These are phyloP conservation scores for Brassica carinata DNA, from an alignment of 345 rosid species.

Conservation along the genomic window DNA sequence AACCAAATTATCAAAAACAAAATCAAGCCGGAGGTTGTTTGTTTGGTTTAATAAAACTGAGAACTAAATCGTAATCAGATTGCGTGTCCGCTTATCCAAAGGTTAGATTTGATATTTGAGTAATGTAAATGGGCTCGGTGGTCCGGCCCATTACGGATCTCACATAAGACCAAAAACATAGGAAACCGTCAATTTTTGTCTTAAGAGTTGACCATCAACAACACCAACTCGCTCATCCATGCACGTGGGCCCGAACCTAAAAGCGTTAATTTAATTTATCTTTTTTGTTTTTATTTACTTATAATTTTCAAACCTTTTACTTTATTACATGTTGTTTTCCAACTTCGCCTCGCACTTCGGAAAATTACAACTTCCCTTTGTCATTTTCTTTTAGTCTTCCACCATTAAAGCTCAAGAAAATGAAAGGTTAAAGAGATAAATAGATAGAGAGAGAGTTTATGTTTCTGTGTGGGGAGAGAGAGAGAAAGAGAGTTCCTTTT, in stretches of 20 bases:
- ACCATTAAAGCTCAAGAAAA: constrained; percentile 34
- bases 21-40: neutral
- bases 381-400: constrained; percentile 31
- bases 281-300: neutral
- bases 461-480: neutral
- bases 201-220: constrained; percentile 44
- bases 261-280: neutral
- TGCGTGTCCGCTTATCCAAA: neutral
- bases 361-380: constrained; percentile 27
- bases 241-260: constrained; percentile 43
- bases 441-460: neutral
- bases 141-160: constrained; percentile 26
- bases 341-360: constrained; percentile 47
- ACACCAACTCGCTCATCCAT: constrained; percentile 43
- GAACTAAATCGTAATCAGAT: neutral
- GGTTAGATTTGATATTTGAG: neutral
- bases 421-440: neutral
- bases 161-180: constrained; percentile 30
- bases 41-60: neutral
- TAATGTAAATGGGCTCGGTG: constrained; percentile 4
- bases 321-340: constrained; percentile 23
- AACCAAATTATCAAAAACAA: neutral
- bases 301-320: constrained; percentile 22
- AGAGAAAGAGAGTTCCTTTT: constrained; percentile 28
- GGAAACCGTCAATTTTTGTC: constrained; percentile 38